Percentiles rank a stretch among this genome's conserved stretches.
Conservation (phyloP, 2,329 filamentous ascomycete species). For the Dryadomyces quercivorus region DNA sequence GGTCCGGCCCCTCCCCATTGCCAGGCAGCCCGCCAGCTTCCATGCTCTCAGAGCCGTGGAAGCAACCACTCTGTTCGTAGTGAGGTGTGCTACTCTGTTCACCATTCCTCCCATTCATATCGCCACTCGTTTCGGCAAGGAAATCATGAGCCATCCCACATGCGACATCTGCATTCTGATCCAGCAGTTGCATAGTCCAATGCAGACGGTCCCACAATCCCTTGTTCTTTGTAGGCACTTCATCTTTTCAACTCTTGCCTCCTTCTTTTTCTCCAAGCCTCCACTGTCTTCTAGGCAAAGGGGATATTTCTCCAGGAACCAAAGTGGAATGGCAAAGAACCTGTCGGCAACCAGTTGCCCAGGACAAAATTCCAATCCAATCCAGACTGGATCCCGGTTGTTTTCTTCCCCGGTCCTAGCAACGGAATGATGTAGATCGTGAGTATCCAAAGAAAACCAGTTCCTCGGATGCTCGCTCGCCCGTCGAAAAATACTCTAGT, state of each 20-base stretch:
- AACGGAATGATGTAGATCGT: not conserved
- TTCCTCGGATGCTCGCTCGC: not conserved
- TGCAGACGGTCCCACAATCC: not conserved
- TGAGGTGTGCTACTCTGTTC: slow-evolving; percentile 4
- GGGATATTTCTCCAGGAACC: not conserved
- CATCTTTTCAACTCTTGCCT: not conserved
- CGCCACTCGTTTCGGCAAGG: not conserved
- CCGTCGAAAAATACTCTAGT: not conserved
- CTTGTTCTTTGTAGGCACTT: not conserved
- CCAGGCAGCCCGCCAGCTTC: slow-evolving; percentile 24
- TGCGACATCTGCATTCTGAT: not conserved
- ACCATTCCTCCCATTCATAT: not conserved
- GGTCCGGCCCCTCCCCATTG: slow-evolving; percentile 23
- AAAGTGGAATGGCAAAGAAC: not conserved
- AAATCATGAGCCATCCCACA: not conserved
- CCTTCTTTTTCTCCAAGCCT: not conserved
- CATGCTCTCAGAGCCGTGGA: not conserved
- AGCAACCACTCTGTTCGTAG: not conserved
- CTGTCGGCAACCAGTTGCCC: slow-evolving; percentile 4
- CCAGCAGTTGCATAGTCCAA: not conserved
- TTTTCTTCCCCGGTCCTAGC: not conserved
- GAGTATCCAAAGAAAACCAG: not conserved
- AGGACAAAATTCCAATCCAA: not conserved
- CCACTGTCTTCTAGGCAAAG: not conserved
- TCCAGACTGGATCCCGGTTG: not conserved